Percentiles rank a stretch among this genome's conserved stretches.
Conservation (phyloP, 805 yeast species). For the Kodamaea nitidulidarum region DNA sequence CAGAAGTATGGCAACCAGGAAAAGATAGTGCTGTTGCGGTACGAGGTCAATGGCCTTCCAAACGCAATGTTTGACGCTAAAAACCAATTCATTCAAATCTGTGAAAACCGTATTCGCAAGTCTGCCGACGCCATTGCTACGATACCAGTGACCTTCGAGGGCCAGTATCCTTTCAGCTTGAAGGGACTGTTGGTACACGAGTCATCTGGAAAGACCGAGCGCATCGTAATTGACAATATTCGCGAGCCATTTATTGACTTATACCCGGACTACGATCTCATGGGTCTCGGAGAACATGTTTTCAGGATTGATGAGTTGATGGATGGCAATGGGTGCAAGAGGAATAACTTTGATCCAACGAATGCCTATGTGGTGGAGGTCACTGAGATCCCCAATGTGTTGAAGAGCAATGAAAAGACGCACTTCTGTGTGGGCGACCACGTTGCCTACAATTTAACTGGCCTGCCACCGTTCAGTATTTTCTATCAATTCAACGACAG, state of each 20-base stretch:
- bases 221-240: conserved; percentile 42
- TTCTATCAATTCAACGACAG: conserved; percentile 68
- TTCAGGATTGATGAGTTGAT: conserved; percentile 53
- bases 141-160: conserved; percentile 53
- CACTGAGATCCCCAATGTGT: conserved; percentile 73
- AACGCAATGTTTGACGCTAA: conserved; percentile 45
- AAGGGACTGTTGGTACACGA: conserved; percentile 59
- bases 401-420: conserved; percentile 20
- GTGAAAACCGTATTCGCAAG: conserved; percentile 32
- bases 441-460: conserved; percentile 68
- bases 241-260: conserved; percentile 18
- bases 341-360: conserved; percentile 34
- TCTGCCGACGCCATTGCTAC: conserved; percentile 21
- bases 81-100: conserved; percentile 46
- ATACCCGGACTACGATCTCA: conserved; percentile 35
- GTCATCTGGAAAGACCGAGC: conserved; percentile 49
- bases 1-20: conserved; percentile 18
- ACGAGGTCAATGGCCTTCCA: conserved; percentile 61
- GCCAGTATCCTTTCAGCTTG: conserved; percentile 59
- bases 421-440: conserved; percentile 93
- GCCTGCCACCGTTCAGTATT: conserved; percentile 75
- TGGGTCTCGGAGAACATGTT: conserved; percentile 68
- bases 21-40: conserved; percentile 20
- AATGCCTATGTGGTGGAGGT: conserved; percentile 54
- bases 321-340: conserved; percentile 70